Evolutionary conservation across 2,329 filamentous ascomycete genomes (phyloP), one percentile per base, ranked within the genome.

Genomic region (Lachnellula hyalina): DNA sequence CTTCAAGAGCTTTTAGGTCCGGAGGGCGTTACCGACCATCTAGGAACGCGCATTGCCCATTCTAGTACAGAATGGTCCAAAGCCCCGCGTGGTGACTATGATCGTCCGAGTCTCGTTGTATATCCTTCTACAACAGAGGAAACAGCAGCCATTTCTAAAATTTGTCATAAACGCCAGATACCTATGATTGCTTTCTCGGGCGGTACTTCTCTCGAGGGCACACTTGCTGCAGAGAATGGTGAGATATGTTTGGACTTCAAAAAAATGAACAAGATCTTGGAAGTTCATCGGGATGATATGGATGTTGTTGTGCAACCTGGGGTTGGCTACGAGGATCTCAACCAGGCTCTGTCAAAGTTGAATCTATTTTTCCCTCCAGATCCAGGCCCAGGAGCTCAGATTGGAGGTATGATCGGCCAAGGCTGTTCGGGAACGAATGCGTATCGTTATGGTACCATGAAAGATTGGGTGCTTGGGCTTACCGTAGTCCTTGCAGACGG

Each of bases 311-410:
- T 96, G 2, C 92, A 96, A 70, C 92, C 92, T 2, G 87, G 87
- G 7, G 85, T 96, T 6, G 85, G 86, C 12, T 96, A 90, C 90
- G 89, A 94, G 78, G 83, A 88, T 51, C 74, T 96, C 53, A 96
- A 96, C 64, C 82, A 86, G 61, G 72, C 80, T 63, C 69, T 85
- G 45, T 82, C 86, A 69, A 77, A 80, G 15, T 85, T 81, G 3
- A 89, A 89, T 0, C 80, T 96, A 2, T 96, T 96, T 73, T 94
- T 96, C 68, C 92, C 91, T 1, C 84, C 95, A 4, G 92, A 96
- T 65, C 92, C 92, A 11, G 71, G 58, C 54, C 82, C 81, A 49
- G 81, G 76, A 60, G 87, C 88, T 14, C 87, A 86, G 72, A 89
- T 91, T 61, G 88, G 88, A 49, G 88, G 88, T 41, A 93, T 93